Evolutionary conservation across 2,329 filamentous ascomycete genomes (phyloP), one percentile per base, ranked within the genome.

Genomic region (Cytospora leucostoma): DNA sequence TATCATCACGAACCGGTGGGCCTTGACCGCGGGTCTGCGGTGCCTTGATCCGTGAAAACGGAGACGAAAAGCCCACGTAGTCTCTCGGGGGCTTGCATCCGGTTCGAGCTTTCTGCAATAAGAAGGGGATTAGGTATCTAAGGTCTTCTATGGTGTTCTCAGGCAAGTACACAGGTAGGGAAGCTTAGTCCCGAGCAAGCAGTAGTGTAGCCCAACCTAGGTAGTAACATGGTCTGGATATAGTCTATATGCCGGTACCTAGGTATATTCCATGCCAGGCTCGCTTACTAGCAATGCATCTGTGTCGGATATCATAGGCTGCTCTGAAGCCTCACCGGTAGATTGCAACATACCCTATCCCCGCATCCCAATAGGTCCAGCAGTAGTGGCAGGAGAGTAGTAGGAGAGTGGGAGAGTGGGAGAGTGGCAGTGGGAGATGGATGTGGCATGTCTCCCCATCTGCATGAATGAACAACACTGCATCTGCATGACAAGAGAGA

Each of bases 1-100:
- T 47, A 47, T 47, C 44, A 47, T 47, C 44, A 19, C 44, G 44
- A 47, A 47, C n/a, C 44, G 44, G 44, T 47, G 44, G 44, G 44
- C 11, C 44, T 21, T 47, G 1, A 13, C 13, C 44, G n/a, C 27
- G 40, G 44, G 44, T 19, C 17, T 7, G 44, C 44, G 44, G 44
- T 47, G n/a, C n/a, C 44, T 19, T 47, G 44, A 12, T 8, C 44
- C 44, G n/a, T n/a, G 7, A 47, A n/a, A 21, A 47, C n/a, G 44
- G 44, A 47, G n/a, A 47, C 7, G 27, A 44, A 47, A 47, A 21
- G n/a, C 44, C 44, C 44, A 47, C 44, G 10, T 40, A 40, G 15
- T 40, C 38, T 40, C 38, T 15, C 38, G 17, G 38, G 1, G 13
- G 40, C 17, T n/a, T n/a, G 40, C 12, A 47, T n/a, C 7, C 44